Base-by-base conservation (phyloP, 2,329 filamentous ascomycete genomes). In the Beauveria medogensis region DNA sequence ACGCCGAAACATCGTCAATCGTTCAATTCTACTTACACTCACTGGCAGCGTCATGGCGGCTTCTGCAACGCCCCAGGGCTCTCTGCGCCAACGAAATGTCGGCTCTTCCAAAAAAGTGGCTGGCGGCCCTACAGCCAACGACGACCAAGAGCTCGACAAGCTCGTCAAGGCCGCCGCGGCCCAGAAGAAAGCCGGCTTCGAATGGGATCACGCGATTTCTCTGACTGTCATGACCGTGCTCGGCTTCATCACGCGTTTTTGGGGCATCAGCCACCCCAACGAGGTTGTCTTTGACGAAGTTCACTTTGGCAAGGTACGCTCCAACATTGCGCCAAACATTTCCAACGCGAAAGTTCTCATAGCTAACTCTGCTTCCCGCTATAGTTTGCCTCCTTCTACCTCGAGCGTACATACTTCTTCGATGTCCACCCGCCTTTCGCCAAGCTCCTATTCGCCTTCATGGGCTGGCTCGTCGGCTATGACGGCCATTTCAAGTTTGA, bases 281-380 rank as follows among this genome's bases (percentile, higher is more conserved):
- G 90, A 97, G 78, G 94, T 99, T 60, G 94, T 99, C 55, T 99
- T 99, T 71, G 94, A 99, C 72, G 94, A 99, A 77, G 94, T 99
- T 62, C 94, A 99, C 78, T 99, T 99, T 75, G 94, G 94, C 79
- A 99, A 99, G 89, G 93, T 97, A 80, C 63, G 82, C 16, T 22
- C 37, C 40, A 8, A 26, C 34, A 30, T n/a, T 12, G 12, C 50
- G 28, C 54, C 16, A n/a, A 26, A 10, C 22, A 55, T 43, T 2
- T 2, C 1, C 37, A 18, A 40, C 46, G 44, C 37, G 24, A 14
- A 34, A 34, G 30, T 14, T 14, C 30, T 22, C 14, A 16, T 48
- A 48, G 26, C 55, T 57, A 16, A 57, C 30, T 1, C 30, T 24
- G n/a, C 26, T 22, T 24, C 5, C 43, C n/a, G 5, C 3, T 16